Conservation (phyloP, 257 asterid genomes). For the Misopates orontium region DNA sequence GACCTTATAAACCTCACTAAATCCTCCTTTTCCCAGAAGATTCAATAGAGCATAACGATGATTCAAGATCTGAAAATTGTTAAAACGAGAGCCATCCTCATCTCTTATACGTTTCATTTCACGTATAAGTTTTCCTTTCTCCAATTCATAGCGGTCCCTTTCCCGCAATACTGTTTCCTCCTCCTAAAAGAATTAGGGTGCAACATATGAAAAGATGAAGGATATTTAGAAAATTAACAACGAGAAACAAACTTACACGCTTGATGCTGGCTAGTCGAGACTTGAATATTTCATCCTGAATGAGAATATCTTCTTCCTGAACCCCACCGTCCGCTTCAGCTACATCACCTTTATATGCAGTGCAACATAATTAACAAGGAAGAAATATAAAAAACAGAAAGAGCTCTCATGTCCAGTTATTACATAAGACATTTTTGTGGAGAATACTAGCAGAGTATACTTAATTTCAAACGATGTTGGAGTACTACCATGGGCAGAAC, state of each 20-base stretch:
- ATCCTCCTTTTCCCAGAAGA: constrained; percentile 99
- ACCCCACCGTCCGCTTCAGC: constrained; percentile 67
- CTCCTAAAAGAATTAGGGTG: constrained; percentile 56
- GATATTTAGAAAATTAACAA: constrained; percentile 8
- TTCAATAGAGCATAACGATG: constrained; percentile 94
- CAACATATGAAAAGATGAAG: constrained; percentile 25
- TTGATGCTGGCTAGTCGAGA: constrained; percentile 93
- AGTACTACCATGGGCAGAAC: constrained; percentile 6
- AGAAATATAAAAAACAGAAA: neutral
- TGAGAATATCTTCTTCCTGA: constrained; percentile 74
- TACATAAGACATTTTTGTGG: neutral
- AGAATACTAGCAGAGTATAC: neutral
- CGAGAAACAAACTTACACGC: constrained; percentile 58
- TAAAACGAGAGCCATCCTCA: constrained; percentile 95
- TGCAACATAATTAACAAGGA: constrained; percentile 17
- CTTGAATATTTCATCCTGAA: constrained; percentile 89
- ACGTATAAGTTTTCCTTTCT: constrained; percentile 92
- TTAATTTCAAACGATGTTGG: constrained; percentile 13
- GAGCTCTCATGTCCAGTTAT: neutral
- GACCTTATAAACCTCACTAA: constrained; percentile 98
- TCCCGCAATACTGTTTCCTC: constrained; percentile 91
- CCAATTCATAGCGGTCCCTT: constrained; percentile 93
- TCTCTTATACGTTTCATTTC: constrained; percentile 99
- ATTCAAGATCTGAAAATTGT: constrained; percentile 91
- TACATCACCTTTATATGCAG: constrained; percentile 75